A percentile compares a stretch with the other conserved stretches of the same genome.
Conservation (phyloP, 257 asterid genomes). For the Agastache rugosa region DNA sequence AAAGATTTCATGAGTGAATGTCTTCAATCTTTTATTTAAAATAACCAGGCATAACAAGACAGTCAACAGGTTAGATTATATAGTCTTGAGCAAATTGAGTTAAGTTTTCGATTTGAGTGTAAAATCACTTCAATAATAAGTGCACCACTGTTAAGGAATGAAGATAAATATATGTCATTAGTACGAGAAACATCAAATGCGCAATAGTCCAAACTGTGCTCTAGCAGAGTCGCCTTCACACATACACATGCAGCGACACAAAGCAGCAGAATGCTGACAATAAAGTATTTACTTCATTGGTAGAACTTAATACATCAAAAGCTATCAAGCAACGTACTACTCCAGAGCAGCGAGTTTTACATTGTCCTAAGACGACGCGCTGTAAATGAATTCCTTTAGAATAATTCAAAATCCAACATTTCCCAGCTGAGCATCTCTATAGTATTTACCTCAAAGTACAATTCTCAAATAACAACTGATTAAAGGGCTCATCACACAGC, state of each 20-base stretch:
- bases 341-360: neutral
- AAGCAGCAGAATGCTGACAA: constrained; percentile 3
- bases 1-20: neutral
- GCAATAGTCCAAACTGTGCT: neutral
- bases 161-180: neutral
- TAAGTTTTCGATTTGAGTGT: neutral
- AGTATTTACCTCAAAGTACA: neutral
- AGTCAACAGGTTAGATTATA: neutral
- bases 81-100: neutral
- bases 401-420: neutral
- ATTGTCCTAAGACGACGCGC: neutral
- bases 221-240: constrained; percentile 12
- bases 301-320: neutral
- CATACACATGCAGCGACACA: neutral
- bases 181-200: neutral
- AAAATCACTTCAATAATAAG: neutral
- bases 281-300: neutral
- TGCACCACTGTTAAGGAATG: neutral
- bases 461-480: constrained; percentile 1
- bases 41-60: neutral
- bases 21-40: neutral
- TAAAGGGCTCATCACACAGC: constrained; percentile 14
- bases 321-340: neutral
- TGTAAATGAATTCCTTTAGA: no score
- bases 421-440: constrained; percentile 1